Conservation (phyloP, 495 filamentous ascomycete genomes). For the Aspergillus wentii region DNA sequence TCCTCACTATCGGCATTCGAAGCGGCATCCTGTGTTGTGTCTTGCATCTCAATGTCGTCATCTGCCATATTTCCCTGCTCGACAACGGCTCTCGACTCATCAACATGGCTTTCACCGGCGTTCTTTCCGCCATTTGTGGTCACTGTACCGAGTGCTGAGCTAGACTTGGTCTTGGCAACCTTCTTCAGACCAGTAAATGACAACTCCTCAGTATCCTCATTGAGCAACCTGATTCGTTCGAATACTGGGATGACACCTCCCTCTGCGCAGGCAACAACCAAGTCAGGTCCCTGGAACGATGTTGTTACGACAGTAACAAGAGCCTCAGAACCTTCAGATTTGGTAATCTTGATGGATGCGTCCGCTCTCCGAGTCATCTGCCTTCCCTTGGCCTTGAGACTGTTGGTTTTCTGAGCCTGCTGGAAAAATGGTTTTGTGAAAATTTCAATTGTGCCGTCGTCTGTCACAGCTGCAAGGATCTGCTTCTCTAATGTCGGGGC, state of each 20-base stretch:
- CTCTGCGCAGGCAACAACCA: constrained; percentile 50
- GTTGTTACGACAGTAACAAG: constrained; percentile 43
- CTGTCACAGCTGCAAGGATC: constrained; percentile 46
- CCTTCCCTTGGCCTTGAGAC: constrained; percentile 41
- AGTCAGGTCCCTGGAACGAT: constrained; percentile 42
- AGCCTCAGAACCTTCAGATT: constrained; percentile 38
- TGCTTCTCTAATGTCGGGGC: constrained; percentile 28
- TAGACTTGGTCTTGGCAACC: constrained; percentile 41
- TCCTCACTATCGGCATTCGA: constrained; percentile 33
- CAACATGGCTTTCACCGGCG: constrained; percentile 55
- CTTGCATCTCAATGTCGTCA: constrained; percentile 49
- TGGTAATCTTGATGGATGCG: constrained; percentile 43
- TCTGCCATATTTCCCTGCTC: constrained; percentile 32
- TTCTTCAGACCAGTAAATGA: constrained; percentile 41
- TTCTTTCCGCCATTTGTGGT: constrained; percentile 58
- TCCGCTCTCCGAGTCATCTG: constrained; percentile 47
- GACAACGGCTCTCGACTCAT: constrained; percentile 74
- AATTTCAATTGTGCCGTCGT: constrained; percentile 51
- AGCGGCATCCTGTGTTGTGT: constrained; percentile 31
- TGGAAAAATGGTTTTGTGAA: constrained; percentile 52
- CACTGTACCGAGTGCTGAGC: constrained; percentile 32
- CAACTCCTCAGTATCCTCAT: constrained; percentile 42
- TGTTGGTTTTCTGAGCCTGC: constrained; percentile 23
- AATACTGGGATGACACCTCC: constrained; percentile 53
- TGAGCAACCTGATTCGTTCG: constrained; percentile 48